A percentile compares a stretch with the other conserved stretches of the same genome.
phyloP scores from a whole-genome alignment of 805 yeast genomes.

The Candida nitratophila region DNA sequence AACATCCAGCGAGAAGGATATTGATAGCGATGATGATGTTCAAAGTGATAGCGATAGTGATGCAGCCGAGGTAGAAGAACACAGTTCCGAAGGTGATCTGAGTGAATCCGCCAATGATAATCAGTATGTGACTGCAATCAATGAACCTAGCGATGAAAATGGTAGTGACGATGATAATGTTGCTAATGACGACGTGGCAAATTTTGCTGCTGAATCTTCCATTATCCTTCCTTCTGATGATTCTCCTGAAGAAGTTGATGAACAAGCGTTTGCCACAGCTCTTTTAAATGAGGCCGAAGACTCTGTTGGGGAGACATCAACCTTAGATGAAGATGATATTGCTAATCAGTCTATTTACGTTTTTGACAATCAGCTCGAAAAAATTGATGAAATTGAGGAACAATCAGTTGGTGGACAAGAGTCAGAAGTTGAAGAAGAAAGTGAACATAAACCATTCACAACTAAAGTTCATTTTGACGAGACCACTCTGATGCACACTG shows the following conservation, averaged over 20 bases:
- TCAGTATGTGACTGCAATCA: background rate
- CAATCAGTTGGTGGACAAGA: too few relatives aligned
- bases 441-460: background rate
- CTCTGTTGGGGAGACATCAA: constrained; percentile 2
- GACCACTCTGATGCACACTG: background rate
- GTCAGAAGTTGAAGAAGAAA: too few relatives aligned
- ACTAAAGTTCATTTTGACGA: background rate
- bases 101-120: background rate
- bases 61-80: constrained; percentile 6
- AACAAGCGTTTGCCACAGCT: constrained; percentile 20
- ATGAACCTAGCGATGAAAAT: background rate
- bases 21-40: too few relatives aligned
- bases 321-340: constrained; percentile 3
- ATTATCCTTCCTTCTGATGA: constrained; percentile 9
- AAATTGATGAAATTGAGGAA: background rate
- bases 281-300: constrained; percentile 13
- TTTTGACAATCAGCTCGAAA: constrained; percentile 9
- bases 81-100: background rate
- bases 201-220: constrained; percentile 21
- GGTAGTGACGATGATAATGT: background rate
- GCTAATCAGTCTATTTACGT: constrained; percentile 20
- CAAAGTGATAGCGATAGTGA: too few relatives aligned
- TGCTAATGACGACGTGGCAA: constrained; percentile 5
- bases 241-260: constrained; percentile 8
- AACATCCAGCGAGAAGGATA: too few relatives aligned